Conservation (phyloP, 306 rosid species). For the Cucumis cinereus region DNA sequence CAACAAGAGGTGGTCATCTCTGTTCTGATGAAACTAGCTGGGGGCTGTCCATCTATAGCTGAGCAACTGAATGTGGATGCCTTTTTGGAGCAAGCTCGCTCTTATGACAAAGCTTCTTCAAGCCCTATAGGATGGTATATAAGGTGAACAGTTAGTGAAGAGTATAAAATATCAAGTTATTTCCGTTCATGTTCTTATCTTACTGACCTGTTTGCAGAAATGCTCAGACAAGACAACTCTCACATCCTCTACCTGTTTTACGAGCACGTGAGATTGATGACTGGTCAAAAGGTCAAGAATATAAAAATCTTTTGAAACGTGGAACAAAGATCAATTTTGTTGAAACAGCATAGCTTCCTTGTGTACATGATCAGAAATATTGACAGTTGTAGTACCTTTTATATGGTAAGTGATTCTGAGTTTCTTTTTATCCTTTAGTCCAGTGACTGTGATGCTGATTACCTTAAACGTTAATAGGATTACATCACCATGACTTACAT, state of each 20-base stretch:
- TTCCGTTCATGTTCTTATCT: conserved; percentile 7
- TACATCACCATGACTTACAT: not conserved
- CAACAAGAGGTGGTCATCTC: conserved; percentile 95
- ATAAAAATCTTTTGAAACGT: conserved; percentile 45
- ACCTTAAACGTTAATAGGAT: not conserved
- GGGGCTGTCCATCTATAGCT: conserved; percentile 94
- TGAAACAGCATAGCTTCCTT: conserved; percentile 19
- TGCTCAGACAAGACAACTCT: conserved; percentile 88
- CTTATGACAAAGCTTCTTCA: conserved; percentile 91
- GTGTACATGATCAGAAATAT: not conserved
- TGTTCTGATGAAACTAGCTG: conserved; percentile 96
- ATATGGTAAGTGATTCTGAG: not conserved
- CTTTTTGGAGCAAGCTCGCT: conserved; percentile 94
- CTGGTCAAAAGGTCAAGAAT: conserved; percentile 76
- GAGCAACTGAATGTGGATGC: conserved; percentile 93
- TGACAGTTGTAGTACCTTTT: not conserved
- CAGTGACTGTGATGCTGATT: conserved; percentile 2
- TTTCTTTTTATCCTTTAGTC: not conserved
- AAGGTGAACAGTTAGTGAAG: conserved; percentile 30
- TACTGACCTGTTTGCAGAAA: conserved; percentile 41
- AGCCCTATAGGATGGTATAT: conserved; percentile 94
- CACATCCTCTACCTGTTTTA: conserved; percentile 87
- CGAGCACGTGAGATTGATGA: conserved; percentile 95
- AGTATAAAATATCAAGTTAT: conserved; percentile 1
- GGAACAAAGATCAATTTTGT: conserved; percentile 26